These are phyloP conservation scores for Haplosporangium sp. DNA, from an alignment of 371 early-diverging fungal genomes.

Conservation along the genomic window DNA sequence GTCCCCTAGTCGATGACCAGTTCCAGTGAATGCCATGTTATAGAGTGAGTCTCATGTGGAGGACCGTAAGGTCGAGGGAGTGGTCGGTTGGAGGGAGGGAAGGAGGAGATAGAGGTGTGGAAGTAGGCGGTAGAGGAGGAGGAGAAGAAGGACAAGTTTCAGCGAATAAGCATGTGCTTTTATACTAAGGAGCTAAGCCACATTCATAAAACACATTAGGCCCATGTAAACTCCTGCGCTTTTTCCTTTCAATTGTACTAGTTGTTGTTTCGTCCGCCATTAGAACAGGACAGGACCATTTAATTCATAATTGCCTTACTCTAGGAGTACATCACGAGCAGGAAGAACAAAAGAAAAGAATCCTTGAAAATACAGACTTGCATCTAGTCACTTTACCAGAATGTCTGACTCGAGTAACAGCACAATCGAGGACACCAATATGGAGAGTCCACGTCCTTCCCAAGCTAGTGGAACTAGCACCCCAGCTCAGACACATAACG, in stretches of 20 bases:
- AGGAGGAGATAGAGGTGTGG: not conserved
- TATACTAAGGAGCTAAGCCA: slow-evolving; percentile 5
- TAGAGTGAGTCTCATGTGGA: not conserved
- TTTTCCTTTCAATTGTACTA: not conserved
- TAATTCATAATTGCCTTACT: not conserved
- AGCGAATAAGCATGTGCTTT: not conserved
- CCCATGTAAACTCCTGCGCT: not conserved
- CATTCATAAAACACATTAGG: not conserved
- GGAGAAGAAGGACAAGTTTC: not conserved
- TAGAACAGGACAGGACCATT: slow-evolving; percentile 6
- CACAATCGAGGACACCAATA: slow-evolving; percentile 47
- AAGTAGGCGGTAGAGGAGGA: not conserved
- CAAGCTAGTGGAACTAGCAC: slow-evolving; percentile 39
- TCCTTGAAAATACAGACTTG: not conserved
- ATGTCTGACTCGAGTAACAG: slow-evolving; percentile 48
- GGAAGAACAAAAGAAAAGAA: not conserved
- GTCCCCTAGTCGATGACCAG: slow-evolving; percentile 36
- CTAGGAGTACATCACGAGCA: not conserved
- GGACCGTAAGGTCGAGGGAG: not conserved
- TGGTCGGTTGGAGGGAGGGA: not conserved
- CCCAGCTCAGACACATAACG: slow-evolving; percentile 22
- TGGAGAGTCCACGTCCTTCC: slow-evolving; percentile 42
- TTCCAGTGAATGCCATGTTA: slow-evolving; percentile 46
- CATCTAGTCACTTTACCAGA: not conserved
- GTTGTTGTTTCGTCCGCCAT: not conserved